These are phyloP conservation scores for Pyrenophora tritici-repentis DNA, from an alignment of 2,329 filamentous ascomycete species.

Conservation along the genomic window DNA sequence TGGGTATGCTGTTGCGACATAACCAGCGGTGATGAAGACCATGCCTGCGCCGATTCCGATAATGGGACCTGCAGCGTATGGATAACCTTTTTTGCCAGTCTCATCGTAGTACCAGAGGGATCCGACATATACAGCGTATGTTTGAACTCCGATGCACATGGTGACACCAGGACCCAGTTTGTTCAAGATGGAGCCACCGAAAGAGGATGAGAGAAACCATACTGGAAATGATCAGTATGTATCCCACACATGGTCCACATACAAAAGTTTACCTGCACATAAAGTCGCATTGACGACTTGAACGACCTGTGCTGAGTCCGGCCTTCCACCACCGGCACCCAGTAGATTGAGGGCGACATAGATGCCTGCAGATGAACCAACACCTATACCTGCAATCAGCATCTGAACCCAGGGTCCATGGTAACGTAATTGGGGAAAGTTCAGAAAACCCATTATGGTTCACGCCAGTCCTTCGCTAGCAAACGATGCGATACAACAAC, in stretches of 20 bases:
- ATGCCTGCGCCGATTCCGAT: conserved; percentile 42
- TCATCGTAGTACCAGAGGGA: conserved; percentile 43
- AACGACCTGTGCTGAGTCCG: conserved; percentile 38
- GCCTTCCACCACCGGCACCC: conserved; percentile 36
- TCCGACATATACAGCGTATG: conserved; percentile 39
- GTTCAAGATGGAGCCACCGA: conserved; percentile 40
- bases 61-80: conserved; percentile 36
- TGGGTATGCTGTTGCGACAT: conserved; percentile 38
- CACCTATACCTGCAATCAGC: conserved; percentile 36
- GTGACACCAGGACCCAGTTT: conserved; percentile 39
- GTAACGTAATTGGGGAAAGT: conserved; percentile 35
- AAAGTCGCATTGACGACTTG: conserved; percentile 41
- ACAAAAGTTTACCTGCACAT: conserved; percentile 23
- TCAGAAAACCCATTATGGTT: conserved; percentile 28
- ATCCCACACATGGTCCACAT: too few species aligned
- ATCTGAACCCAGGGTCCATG: conserved; percentile 40
- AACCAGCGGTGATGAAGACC: conserved; percentile 41
- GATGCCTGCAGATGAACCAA: conserved; percentile 37
- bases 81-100: conserved; percentile 38
- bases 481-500: not conserved
- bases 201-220: conserved; percentile 42
- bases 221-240: conserved; percentile 16
- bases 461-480: not conserved
- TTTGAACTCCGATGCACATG: conserved; percentile 40
- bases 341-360: conserved; percentile 40